Evolutionary conservation across 129 eudicot species (phyloP), one percentile per base, ranked within the genome.

Genomic region (Artemisia argyi): DNA sequence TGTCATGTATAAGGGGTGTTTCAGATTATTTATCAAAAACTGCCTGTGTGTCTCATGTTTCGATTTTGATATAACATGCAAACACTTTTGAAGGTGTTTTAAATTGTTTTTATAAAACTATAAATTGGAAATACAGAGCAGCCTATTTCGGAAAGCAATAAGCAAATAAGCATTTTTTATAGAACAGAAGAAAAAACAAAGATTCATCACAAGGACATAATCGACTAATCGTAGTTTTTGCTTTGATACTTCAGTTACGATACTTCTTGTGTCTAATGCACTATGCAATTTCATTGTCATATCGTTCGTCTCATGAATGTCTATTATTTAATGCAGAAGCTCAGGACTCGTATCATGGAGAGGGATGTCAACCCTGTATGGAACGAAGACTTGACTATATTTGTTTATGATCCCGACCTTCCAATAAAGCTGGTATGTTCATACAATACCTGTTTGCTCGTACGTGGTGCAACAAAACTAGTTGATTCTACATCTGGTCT

Each of bases 311-410:
- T 26, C 63, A 73, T 14, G 13, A 54, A 65, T 64, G 51, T 55
- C 19, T 51, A 30, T 48, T 49, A 39, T 75, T 28, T 61, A 39
- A 50, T 79, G 85, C 81, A 88, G 97, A 88, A 77, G 80, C 65
- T 86, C 69, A 91, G 83, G 84, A 91, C 93, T 68, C 92, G 93
- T 53, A 87, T 91, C 48, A 81, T 91, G 53, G 86, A 79, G 71
- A 91, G 80, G 73, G 86, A 91, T 75, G 69, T 78, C 10, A 91
- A 91, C 80, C 96, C 96, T 1, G 87, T 69, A 73, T 91, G 97
- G 97, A 86, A 91, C 35, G 96, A 91, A 82, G 96, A 88, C 81
- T 73, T 91, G 66, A 91, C 96, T 24, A 83, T 91, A 78, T 88
- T 90, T 10, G 82, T 91, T 65, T 64, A 85, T 48, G 90, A 91